Evolutionary conservation across 371 early-diverging fungal genomes (phyloP).

Genomic region (Mortierella polycephala): DNA sequence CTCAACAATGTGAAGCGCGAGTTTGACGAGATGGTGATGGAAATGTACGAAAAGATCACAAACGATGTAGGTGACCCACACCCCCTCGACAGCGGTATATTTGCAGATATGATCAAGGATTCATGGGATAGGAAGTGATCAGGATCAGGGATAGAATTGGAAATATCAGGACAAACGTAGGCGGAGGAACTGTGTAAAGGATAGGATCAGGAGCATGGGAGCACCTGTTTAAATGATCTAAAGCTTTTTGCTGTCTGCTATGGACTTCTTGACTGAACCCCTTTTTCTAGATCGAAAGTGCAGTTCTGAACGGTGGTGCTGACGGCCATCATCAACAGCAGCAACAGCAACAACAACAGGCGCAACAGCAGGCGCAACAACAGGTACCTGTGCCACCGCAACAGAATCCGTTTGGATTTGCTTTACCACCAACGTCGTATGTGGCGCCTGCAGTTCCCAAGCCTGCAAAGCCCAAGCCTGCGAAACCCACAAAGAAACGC

Average conservation of each 20-base stretch:
- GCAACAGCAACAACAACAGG: constrained; percentile 18
- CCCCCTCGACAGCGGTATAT: background rate
- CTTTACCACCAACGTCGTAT: constrained; percentile 51
- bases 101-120: background rate
- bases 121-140: background rate
- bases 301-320: constrained; percentile 34
- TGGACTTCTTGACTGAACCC: background rate
- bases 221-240: background rate
- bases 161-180: too few relatives aligned
- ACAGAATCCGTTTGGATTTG: constrained; percentile 32
- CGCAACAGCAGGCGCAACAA: constrained; percentile 1
- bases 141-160: too few relatives aligned
- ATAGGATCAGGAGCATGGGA: too few relatives aligned
- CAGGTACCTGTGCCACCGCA: constrained; percentile 9
- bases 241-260: background rate
- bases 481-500: background rate
- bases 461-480: constrained; percentile 1
- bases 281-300: constrained; percentile 25
- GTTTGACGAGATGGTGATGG: constrained; percentile 63
- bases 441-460: constrained; percentile 20
- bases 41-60: constrained; percentile 60
- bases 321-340: constrained; percentile 25
- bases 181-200: too few relatives aligned
- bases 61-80: constrained; percentile 38
- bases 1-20: constrained; percentile 56